These are phyloP conservation scores for Leishmania gerbilli DNA, from an alignment of 208 protist species.

Conservation along the genomic window DNA sequence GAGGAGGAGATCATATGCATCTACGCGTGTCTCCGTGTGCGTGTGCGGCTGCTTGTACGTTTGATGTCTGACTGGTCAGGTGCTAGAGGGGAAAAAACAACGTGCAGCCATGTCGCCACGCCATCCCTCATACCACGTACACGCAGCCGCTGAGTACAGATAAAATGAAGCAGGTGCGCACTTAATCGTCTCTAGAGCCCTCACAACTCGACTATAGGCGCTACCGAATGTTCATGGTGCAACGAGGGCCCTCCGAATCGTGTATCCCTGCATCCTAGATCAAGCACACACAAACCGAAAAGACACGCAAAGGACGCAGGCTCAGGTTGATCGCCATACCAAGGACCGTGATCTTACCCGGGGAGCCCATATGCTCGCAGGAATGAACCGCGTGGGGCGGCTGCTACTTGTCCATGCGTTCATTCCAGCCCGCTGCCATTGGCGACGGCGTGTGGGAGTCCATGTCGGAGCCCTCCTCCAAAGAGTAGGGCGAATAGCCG, in stretches of 20 bases:
- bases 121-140: background rate
- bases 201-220: background rate
- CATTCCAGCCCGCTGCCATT: background rate
- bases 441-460: conserved; percentile 17
- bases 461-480: conserved; percentile 14
- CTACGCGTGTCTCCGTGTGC: no score
- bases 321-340: background rate
- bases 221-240: background rate
- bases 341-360: background rate
- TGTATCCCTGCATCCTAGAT: background rate
- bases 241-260: background rate
- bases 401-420: conserved; percentile 1
- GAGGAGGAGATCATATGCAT: background rate
- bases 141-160: background rate
- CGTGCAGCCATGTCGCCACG: background rate
- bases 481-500: conserved; percentile 18
- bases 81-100: background rate
- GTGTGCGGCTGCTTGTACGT: background rate
- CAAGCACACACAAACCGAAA: background rate
- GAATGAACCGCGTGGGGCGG: background rate
- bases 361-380: background rate
- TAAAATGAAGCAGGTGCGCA: no score
- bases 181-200: background rate
- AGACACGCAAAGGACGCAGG: background rate
- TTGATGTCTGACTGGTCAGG: background rate